These are phyloP conservation scores for Phylloporus sp. DNA, from an alignment of 768 basidiomycete species.

Conservation along the genomic window DNA sequence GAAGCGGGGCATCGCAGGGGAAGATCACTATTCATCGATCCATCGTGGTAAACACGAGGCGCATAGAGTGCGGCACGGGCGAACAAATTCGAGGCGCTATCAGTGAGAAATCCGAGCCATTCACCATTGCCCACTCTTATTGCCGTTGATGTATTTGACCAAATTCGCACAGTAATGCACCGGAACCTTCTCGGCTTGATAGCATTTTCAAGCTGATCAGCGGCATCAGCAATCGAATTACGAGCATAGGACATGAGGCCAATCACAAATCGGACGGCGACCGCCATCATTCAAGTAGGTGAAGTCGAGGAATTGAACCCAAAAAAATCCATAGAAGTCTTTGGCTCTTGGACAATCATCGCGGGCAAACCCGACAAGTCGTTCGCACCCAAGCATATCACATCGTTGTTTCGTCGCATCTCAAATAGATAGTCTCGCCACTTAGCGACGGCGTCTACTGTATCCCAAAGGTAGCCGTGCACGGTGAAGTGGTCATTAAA, in stretches of 20 bases:
- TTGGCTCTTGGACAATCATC: conserved; percentile 9
- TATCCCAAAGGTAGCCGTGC: conserved; percentile 15
- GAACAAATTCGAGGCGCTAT: conserved; percentile 10
- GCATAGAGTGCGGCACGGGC: conserved; percentile 12
- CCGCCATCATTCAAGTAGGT: conserved; percentile 14
- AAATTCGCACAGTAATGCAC: conserved; percentile 1
- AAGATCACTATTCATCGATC: conserved; percentile 15
- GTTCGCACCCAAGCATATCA: conserved; percentile 8
- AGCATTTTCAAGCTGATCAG: conserved; percentile 12
- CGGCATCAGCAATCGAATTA: conserved; percentile 10
- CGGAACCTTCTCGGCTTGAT: conserved; percentile 10
- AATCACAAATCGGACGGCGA: conserved; percentile 11
- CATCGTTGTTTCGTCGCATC: conserved; percentile 6
- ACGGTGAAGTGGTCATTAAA: conserved; percentile 5
- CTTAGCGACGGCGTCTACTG: background rate
- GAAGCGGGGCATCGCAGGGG: conserved; percentile 24
- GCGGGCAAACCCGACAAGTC: conserved; percentile 11
- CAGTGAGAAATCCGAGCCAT: conserved; percentile 8
- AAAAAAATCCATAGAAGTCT: conserved; percentile 11
- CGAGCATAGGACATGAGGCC: conserved; percentile 22
- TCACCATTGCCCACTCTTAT: conserved; percentile 10
- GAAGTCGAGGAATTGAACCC: conserved; percentile 6
- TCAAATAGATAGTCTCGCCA: background rate
- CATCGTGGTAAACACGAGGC: conserved; percentile 34
- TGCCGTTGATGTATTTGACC: conserved; percentile 8